phyloP scores from a whole-genome alignment of 2,329 filamentous ascomycete genomes.

The Penicillium psychrosexuale region DNA sequence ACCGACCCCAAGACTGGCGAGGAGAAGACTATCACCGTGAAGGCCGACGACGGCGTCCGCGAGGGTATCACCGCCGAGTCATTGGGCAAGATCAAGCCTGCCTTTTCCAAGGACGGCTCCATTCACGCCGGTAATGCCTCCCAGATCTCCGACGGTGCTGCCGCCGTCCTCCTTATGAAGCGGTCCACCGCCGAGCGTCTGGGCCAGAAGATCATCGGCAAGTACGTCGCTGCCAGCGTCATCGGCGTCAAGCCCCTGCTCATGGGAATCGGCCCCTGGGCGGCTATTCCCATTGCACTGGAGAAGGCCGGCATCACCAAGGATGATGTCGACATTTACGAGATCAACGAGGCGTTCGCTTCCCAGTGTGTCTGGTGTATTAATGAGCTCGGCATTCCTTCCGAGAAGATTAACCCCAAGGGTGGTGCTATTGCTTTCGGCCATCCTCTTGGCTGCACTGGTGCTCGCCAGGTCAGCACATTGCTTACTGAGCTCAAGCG shows the following conservation, averaged over 20 bases:
- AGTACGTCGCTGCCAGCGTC: slow-evolving; percentile 80
- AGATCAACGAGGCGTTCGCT: slow-evolving; percentile 99
- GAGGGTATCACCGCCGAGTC: slow-evolving; percentile 81
- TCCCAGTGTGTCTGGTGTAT: slow-evolving; percentile 92
- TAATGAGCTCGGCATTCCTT: slow-evolving; percentile 77
- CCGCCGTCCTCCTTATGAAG: slow-evolving; percentile 93
- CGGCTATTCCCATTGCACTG: slow-evolving; percentile 89
- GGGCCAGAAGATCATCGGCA: slow-evolving; percentile 84
- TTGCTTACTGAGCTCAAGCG: slow-evolving; percentile 85
- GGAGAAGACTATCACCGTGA: slow-evolving; percentile 76
- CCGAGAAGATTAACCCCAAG: slow-evolving; percentile 93
- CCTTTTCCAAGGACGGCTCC: slow-evolving; percentile 84
- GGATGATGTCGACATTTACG: slow-evolving; percentile 92
- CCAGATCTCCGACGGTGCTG: slow-evolving; percentile 93
- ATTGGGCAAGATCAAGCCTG: slow-evolving; percentile 83
- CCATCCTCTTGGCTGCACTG: slow-evolving; percentile 91
- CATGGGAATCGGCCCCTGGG: slow-evolving; percentile 95
- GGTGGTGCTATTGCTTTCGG: slow-evolving; percentile 95
- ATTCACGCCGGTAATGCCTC: slow-evolving; percentile 97
- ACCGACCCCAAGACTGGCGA: slow-evolving; percentile 89
- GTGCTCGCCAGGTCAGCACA: slow-evolving; percentile 88
- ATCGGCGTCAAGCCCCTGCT: slow-evolving; percentile 88
- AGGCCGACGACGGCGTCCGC: slow-evolving; percentile 82
- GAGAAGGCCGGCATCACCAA: slow-evolving; percentile 80
- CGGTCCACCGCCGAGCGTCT: slow-evolving; percentile 84